Base-by-base conservation (phyloP, 2,329 filamentous ascomycete species). In the Arthrobotrys pseudoclavata region DNA sequence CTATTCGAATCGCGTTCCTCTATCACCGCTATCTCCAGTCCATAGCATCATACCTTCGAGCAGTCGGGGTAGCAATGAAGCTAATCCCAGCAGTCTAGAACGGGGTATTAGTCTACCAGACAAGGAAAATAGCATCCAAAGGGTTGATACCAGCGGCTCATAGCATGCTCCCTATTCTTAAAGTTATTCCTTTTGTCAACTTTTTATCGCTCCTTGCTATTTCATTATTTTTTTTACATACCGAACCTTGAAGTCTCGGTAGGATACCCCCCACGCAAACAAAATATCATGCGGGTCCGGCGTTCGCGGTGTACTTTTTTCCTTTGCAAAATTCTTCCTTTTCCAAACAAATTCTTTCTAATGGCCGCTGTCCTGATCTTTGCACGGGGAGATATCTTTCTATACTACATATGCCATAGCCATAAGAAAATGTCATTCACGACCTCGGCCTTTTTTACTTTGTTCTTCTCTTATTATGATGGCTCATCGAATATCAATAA, bases 191-290 rank as follows among this genome's bases (percentile, higher is more conserved):
- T 12, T 40, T 31, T n/a, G n/a, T 66, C 20, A 18, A 10, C n/a
- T 53, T 76, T n/a, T 29, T 24, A 10, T 26, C 53, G 26, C 34
- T 40, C 55, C 5, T 55, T 37, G 9, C 50, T 13, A 29, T 62
- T 67, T 42, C 22, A 45, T 24, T 50, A 9, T 60, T 29, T 60
- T 66, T 69, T 45, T 67, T 71, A 48, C 15, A 57, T 66, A 60
- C 64, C 45, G 55, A 47, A 34, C 67, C 60, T 63, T 26, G 34
- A 24, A 26, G 67, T 63, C 50, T 61, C 34, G 40, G 61, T 71
- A 68, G 74, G 74, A 77, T 77, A 77, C 72, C 72, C 71, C 72
- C 57, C 29, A 42, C 52, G 66, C 60, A 69, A 64, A 60, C 48
- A 68, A 70, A 64, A 52, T 42, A 34, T 60, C 31, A 60, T 66